These are phyloP conservation scores for Xylariales sp. DNA, from an alignment of 2,329 filamentous ascomycete genomes.

Conservation along the genomic window DNA sequence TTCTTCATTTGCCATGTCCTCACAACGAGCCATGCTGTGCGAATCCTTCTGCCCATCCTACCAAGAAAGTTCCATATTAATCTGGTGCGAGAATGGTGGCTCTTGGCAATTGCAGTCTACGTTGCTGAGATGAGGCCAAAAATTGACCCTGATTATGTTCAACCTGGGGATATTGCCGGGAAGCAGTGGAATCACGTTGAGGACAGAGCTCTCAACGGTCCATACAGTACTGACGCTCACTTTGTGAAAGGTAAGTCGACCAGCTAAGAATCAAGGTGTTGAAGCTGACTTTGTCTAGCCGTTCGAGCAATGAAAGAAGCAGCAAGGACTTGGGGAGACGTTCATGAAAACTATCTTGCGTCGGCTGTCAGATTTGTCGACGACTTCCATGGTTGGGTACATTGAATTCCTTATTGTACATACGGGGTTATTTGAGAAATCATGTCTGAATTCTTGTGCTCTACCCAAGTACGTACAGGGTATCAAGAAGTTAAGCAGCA, in stretches of 20 bases:
- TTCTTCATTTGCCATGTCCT: slow-evolving; percentile 80
- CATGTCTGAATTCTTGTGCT: no score
- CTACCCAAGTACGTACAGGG: no score
- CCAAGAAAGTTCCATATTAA: slow-evolving; percentile 67
- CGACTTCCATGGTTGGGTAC: slow-evolving; percentile 64
- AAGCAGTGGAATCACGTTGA: slow-evolving; percentile 75
- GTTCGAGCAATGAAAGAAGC: slow-evolving; percentile 72
- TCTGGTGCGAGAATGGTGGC: slow-evolving; percentile 84
- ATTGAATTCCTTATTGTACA: neutral
- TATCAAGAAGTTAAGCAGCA: no score
- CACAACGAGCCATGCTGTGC: slow-evolving; percentile 80
- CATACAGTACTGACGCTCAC: slow-evolving; percentile 69
- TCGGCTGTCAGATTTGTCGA: slow-evolving; percentile 69
- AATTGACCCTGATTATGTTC: slow-evolving; percentile 63
- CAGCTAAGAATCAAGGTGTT: neutral
- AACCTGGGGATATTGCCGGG: slow-evolving; percentile 52
- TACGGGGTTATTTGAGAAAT: no score
- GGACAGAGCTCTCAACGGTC: slow-evolving; percentile 63
- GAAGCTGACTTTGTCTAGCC: slow-evolving; percentile 35
- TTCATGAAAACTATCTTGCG: slow-evolving; percentile 59
- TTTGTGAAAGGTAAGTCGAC: slow-evolving; percentile 70
- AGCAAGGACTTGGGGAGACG: slow-evolving; percentile 69
- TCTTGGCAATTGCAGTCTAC: slow-evolving; percentile 75
- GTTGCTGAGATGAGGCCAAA: slow-evolving; percentile 68
- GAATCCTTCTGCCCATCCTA: slow-evolving; percentile 76